Conservation (phyloP, 2,329 filamentous ascomycete species). For the Fusarium mangiferae region DNA sequence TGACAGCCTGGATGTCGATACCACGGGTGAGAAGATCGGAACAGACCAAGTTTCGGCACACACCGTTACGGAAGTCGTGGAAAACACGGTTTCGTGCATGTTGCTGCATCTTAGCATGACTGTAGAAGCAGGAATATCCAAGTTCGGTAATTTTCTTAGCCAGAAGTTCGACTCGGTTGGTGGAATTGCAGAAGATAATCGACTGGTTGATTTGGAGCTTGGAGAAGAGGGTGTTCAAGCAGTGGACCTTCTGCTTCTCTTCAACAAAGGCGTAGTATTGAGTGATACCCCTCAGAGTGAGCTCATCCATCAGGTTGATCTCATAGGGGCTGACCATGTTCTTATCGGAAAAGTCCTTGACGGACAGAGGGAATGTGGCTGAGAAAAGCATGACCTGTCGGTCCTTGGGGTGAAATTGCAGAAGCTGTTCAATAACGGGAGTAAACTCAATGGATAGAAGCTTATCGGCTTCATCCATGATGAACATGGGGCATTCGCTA, state of each 20-base stretch:
- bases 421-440: slow-evolving; percentile 93
- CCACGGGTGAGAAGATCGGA: slow-evolving; percentile 97
- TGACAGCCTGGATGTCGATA: slow-evolving; percentile 99
- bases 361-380: slow-evolving; percentile 95
- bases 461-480: slow-evolving; percentile 99
- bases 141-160: slow-evolving; percentile 99
- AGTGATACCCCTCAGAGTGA: slow-evolving; percentile 96
- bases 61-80: slow-evolving; percentile 98
- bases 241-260: slow-evolving; percentile 99
- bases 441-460: slow-evolving; percentile 97
- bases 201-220: slow-evolving; percentile 99
- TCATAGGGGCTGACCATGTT: slow-evolving; percentile 97
- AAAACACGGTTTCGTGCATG: slow-evolving; percentile 97
- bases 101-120: slow-evolving; percentile 97
- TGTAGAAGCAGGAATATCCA: slow-evolving; percentile 99
- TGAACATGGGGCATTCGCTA: slow-evolving; percentile 95
- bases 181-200: slow-evolving; percentile 99
- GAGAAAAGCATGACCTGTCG: slow-evolving; percentile 99
- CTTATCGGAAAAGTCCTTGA: slow-evolving; percentile 98
- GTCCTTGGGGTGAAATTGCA: slow-evolving; percentile 96
- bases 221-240: slow-evolving; percentile 97
- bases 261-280: slow-evolving; percentile 99
- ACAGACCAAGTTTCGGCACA: slow-evolving; percentile 97
- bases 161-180: slow-evolving; percentile 94
- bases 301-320: slow-evolving; percentile 99